Conservation (phyloP, 139 green algal species). For the Ulvella scutata region DNA sequence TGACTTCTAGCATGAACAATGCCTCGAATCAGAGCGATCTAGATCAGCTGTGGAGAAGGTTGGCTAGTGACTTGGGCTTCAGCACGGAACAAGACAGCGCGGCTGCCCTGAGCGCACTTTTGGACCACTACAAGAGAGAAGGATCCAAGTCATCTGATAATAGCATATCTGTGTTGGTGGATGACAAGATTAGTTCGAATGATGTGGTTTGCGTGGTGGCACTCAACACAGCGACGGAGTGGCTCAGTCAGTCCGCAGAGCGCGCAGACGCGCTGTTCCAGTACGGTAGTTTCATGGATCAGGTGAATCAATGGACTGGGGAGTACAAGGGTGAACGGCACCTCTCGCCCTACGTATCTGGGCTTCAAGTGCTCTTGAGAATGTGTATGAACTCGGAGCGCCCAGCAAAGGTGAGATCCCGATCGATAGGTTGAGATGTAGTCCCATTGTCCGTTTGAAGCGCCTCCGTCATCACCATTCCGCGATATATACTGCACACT, state of each 20-base stretch:
- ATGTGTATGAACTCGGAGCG: constrained; percentile 1
- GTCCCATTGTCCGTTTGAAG: no score
- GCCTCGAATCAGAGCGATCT: background rate
- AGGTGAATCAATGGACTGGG: background rate
- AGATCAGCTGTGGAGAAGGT: background rate
- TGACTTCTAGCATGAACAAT: background rate
- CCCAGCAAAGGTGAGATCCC: background rate
- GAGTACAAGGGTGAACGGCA: background rate
- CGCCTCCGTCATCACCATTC: no score
- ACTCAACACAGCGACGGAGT: background rate
- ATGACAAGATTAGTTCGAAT: background rate
- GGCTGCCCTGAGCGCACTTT: background rate
- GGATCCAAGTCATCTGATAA: background rate
- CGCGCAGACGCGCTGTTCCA: background rate
- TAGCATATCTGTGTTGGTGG: background rate
- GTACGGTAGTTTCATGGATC: background rate
- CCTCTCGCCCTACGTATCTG: background rate
- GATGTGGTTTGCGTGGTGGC: background rate
- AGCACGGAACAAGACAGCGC: background rate
- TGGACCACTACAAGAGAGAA: constrained; percentile 1
- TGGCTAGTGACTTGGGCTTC: background rate
- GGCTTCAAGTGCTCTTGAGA: background rate
- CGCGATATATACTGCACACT: no score
- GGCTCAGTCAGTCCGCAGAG: background rate
- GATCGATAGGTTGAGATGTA: no score